These are phyloP conservation scores for Wickerhamiella hasegawae DNA, from an alignment of 805 yeast species.

Conservation along the genomic window DNA sequence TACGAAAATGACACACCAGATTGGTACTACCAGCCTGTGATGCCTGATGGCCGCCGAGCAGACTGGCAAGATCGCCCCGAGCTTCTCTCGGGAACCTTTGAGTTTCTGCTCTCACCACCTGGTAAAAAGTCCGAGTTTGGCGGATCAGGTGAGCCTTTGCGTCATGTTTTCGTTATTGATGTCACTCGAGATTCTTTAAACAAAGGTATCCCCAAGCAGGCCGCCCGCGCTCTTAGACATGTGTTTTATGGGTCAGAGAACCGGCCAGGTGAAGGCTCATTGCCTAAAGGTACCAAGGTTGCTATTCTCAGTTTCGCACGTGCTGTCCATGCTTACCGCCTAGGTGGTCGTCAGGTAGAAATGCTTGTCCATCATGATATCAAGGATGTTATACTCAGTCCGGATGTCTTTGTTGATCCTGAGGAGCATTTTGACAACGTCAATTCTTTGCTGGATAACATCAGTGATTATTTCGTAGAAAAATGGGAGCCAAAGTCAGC, in stretches of 20 bases:
- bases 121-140: slow-evolving; percentile 1
- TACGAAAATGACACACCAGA: slow-evolving; percentile 53
- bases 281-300: slow-evolving; percentile 30
- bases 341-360: slow-evolving; percentile 7
- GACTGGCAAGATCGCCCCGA: slow-evolving; percentile 61
- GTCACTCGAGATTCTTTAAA: slow-evolving; percentile 42
- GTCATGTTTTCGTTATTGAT: slow-evolving; percentile 62
- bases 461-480: slow-evolving; percentile 32
- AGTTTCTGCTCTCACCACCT: slow-evolving; percentile 38
- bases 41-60: slow-evolving; percentile 41
- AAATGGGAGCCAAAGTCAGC: slow-evolving; percentile 42
- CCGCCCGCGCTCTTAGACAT: slow-evolving; percentile 54
- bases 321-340: slow-evolving; percentile 44
- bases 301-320: slow-evolving; percentile 68
- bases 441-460: slow-evolving; percentile 46
- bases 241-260: slow-evolving; percentile 27
- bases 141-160: slow-evolving; percentile 21
- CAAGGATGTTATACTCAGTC: slow-evolving; percentile 51
- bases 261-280: slow-evolving; percentile 11
- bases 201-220: slow-evolving; percentile 42
- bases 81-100: slow-evolving; percentile 68
- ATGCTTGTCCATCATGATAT: slow-evolving; percentile 34
- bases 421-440: slow-evolving; percentile 45
- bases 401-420: slow-evolving; percentile 71
- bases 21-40: slow-evolving; percentile 51